These are phyloP conservation scores for Hysterangium stoloniferum DNA, from an alignment of 768 basidiomycete genomes.

Conservation along the genomic window DNA sequence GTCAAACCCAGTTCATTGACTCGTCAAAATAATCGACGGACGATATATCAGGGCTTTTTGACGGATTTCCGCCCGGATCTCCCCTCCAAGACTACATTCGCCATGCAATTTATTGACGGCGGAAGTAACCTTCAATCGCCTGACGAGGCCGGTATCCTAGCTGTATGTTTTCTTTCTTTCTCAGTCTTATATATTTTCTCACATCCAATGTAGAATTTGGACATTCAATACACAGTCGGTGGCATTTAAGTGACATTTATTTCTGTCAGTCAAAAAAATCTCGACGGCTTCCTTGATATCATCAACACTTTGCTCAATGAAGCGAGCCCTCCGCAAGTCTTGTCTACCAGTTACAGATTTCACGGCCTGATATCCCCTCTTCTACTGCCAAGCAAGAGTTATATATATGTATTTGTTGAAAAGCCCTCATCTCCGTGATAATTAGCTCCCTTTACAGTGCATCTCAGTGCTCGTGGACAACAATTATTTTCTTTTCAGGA, in stretches of 20 bases:
- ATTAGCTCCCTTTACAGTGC: conserved; percentile 14
- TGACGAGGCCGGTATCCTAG: conserved; percentile 12
- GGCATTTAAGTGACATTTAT: conserved; percentile 23
- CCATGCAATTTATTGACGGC: conserved; percentile 10
- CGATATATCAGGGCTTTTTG: conserved; percentile 10
- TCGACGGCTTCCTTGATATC: conserved; percentile 19
- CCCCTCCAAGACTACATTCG: conserved; percentile 10
- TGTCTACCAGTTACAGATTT: conserved; percentile 10
- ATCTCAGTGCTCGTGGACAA: conserved; percentile 13
- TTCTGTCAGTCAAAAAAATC: conserved; percentile 18
- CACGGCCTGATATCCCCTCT: neutral
- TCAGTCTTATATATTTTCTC: neutral
- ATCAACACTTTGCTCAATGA: conserved; percentile 16
- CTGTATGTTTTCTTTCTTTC: neutral
- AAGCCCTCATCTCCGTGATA: neutral
- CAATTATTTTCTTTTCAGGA: conserved; percentile 18
- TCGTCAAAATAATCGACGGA: no score
- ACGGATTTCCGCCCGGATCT: conserved; percentile 12
- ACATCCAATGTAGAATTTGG: conserved; percentile 24
- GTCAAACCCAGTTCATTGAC: no score
- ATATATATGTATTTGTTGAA: neutral
- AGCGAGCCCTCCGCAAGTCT: neutral
- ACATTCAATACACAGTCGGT: conserved; percentile 32
- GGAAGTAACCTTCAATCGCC: conserved; percentile 10
- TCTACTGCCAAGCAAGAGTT: neutral